phyloP scores from a whole-genome alignment of 176 grass and related monocot species.

The Ampelocalamus luodianensis region DNA sequence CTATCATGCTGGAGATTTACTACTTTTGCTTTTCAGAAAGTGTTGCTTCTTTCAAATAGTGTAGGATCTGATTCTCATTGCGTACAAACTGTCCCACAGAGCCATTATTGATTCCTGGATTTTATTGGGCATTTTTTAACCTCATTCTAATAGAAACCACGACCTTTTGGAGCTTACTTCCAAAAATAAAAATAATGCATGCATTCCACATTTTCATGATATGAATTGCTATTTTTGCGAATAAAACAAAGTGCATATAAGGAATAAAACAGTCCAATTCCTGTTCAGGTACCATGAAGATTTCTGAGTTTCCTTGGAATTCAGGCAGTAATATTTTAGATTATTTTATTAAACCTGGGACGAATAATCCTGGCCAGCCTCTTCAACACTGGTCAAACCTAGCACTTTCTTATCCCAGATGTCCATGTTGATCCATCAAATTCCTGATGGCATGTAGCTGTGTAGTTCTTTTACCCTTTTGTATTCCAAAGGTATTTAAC shows the following conservation, averaged over 20 bases:
- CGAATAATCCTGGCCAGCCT: background rate
- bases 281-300: background rate
- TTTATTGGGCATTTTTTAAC: background rate
- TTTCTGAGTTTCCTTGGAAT: background rate
- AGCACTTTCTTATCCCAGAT: background rate
- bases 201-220: background rate
- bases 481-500: slow-evolving; percentile 6
- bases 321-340: slow-evolving; percentile 26
- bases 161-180: background rate
- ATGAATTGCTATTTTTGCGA: background rate
- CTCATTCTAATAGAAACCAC: background rate
- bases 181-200: background rate
- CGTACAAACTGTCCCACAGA: background rate
- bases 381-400: slow-evolving; percentile 4
- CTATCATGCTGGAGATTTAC: background rate
- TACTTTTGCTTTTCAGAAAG: slow-evolving; percentile 18
- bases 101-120: background rate
- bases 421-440: slow-evolving; percentile 5
- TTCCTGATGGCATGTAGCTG: background rate
- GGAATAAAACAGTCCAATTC: background rate
- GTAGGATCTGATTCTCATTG: background rate
- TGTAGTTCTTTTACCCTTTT: background rate
- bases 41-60: background rate
- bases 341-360: slow-evolving; percentile 7
- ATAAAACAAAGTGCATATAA: background rate